These are phyloP conservation scores for Nakaseomyces delphensis DNA, from an alignment of 1,139 yeast genomes.

Conservation along the genomic window DNA sequence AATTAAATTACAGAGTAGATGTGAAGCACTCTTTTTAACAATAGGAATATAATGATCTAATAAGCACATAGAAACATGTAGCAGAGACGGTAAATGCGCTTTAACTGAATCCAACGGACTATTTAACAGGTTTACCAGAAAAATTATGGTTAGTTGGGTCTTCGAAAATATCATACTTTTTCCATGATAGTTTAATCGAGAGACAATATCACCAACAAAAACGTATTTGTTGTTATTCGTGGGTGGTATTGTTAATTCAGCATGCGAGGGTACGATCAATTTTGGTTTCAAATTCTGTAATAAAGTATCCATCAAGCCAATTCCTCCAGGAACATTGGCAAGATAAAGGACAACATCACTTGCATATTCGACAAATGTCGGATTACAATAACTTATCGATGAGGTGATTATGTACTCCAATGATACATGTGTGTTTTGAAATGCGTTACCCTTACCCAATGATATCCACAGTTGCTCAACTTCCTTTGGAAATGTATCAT, in stretches of 20 bases:
- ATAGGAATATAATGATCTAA: conserved; percentile 79
- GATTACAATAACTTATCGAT: conserved; percentile 63
- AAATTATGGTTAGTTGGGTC: conserved; percentile 79
- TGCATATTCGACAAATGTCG: conserved; percentile 67
- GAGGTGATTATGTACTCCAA: conserved; percentile 60
- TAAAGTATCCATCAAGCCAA: conserved; percentile 43
- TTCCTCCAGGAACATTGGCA: conserved; percentile 36
- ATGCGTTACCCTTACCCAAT: conserved; percentile 60
- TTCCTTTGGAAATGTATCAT: conserved; percentile 68
- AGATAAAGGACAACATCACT: conserved; percentile 75
- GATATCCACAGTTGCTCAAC: conserved; percentile 96
- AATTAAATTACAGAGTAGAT: conserved; percentile 63
- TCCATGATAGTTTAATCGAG: conserved; percentile 47
- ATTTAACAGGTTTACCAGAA: conserved; percentile 72
- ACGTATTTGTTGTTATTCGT: conserved; percentile 41
- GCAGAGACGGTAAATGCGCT: conserved; percentile 57
- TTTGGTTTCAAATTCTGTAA: conserved; percentile 69
- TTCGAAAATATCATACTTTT: conserved; percentile 75
- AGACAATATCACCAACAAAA: conserved; percentile 65
- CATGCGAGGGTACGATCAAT: conserved; percentile 72
- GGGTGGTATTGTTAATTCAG: conserved; percentile 28
- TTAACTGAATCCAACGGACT: conserved; percentile 49
- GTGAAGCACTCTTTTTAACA: conserved; percentile 79
- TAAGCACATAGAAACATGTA: conserved; percentile 74
- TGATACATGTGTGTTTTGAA: conserved; percentile 62